Base-by-base conservation (phyloP, 2,329 filamentous ascomycete species). In the Chrysoporthe austroafricana region DNA sequence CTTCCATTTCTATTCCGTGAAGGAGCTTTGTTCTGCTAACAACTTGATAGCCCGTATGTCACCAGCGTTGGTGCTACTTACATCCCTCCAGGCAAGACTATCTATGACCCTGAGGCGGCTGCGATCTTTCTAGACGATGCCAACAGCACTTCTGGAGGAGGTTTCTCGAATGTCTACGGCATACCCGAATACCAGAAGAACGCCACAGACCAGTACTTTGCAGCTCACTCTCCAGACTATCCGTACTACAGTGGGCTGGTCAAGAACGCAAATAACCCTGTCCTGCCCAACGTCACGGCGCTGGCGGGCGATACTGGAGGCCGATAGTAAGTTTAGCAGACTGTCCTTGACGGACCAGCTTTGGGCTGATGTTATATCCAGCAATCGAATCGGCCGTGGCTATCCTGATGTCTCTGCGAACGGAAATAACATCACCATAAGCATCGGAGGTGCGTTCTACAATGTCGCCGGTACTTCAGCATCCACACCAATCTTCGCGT, bases 401-500 rank as follows among this genome's bases (percentile, higher is more conserved):
- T 74, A 72, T 66, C 73, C 74, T 1, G 74, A 75, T 57, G 73
- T 75, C 21, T 46, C 73, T 3, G 74, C 73, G 18, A 59, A 73
- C 4, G 73, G 72, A 46, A 71, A 77, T 62, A 72, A 73, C n/a
- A 73, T 74, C 48, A 64, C 76, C 11, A 71, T 75, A 1, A 70
- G 72, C 6, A 63, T 71, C 7, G 70, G 72, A 61, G 74, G 71
- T 69, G 72, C 4, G 73, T 85, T 74, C 72, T 70, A 69, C n/a
- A 69, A 70, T 7, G 66, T 73, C 21, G 81, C 80, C n/a, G 86
- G 86, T 16, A 86, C 83, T 3, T 84, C 81, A 39, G 85, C 87
- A 44, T 83, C 88, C 0, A 77, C 86, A 0, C 90, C 90, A 0
- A 78, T 86, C 0, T 86, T 87, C 43, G 84, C 86, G 0, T 85